These are phyloP conservation scores for Cytospora schulzeri DNA, from an alignment of 2,329 filamentous ascomycete genomes.

Conservation along the genomic window DNA sequence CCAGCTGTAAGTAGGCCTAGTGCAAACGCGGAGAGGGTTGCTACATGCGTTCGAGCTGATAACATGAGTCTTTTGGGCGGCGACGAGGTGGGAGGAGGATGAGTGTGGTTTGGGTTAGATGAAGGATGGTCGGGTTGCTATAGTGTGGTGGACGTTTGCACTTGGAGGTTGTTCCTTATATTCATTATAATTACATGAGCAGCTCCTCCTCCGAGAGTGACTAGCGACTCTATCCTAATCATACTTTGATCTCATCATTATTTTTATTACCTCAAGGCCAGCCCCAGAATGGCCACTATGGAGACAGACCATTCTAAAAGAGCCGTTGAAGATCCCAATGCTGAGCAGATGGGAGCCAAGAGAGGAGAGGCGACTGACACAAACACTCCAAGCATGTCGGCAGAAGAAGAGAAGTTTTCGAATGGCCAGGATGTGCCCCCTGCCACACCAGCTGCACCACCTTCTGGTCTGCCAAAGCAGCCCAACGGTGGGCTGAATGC, in stretches of 20 bases:
- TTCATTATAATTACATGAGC: too few species aligned
- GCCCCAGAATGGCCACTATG: background rate
- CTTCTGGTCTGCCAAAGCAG: slow-evolving; percentile 19
- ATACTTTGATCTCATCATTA: background rate
- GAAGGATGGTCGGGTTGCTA: background rate
- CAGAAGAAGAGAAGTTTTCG: background rate
- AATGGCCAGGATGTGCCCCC: background rate
- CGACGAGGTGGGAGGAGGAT: background rate
- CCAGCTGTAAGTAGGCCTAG: background rate
- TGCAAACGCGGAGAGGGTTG: background rate
- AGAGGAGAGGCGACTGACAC: background rate
- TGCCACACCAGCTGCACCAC: background rate
- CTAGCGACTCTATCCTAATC: too few species aligned
- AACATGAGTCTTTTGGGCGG: background rate
- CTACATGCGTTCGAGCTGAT: background rate
- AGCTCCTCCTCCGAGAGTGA: too few species aligned
- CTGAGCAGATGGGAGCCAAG: background rate
- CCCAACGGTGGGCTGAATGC: slow-evolving; percentile 54
- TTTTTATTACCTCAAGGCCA: background rate
- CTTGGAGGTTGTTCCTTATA: too few species aligned
- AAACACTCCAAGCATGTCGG: background rate
- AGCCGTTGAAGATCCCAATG: background rate
- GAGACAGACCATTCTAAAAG: background rate
- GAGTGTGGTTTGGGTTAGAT: background rate
- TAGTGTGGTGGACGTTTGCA: background rate